phyloP scores from a whole-genome alignment of 768 basidiomycete species.

The Leccinum aurantiacum region DNA sequence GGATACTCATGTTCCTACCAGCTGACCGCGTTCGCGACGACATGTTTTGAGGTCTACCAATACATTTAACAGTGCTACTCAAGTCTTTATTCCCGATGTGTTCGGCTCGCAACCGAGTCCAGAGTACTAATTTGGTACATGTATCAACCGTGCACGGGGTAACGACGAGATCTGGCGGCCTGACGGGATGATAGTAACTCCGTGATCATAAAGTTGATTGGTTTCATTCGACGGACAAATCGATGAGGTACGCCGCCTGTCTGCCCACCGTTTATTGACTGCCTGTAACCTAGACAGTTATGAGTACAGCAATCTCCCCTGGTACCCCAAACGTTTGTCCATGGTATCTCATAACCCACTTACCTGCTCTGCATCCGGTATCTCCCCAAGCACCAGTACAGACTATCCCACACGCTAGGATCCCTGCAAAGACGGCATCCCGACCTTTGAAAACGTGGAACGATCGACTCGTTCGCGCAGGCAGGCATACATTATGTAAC shows the following conservation, averaged over 20 bases:
- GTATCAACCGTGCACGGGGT: constrained; percentile 41
- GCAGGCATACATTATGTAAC: neutral
- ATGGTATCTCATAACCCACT: too few relatives aligned
- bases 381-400: too few relatives aligned
- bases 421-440: too few relatives aligned
- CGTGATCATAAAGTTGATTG: neutral
- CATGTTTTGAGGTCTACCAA: constrained; percentile 67
- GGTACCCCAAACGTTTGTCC: too few relatives aligned
- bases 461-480: too few relatives aligned
- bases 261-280: neutral
- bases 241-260: constrained; percentile 26
- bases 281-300: neutral
- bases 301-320: neutral
- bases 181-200: neutral
- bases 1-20: constrained; percentile 52
- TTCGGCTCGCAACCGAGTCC: constrained; percentile 28
- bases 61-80: constrained; percentile 35
- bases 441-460: too few relatives aligned
- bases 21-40: constrained; percentile 38
- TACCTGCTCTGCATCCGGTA: too few relatives aligned
- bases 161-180: constrained; percentile 66
- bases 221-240: constrained; percentile 39
- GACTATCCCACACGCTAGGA: too few relatives aligned
- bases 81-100: constrained; percentile 65
- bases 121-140: neutral